A percentile compares a stretch with the other conserved stretches of the same genome.
Evolutionary conservation across 257 asterid species (phyloP).

Genomic region (Avicennia marina): DNA sequence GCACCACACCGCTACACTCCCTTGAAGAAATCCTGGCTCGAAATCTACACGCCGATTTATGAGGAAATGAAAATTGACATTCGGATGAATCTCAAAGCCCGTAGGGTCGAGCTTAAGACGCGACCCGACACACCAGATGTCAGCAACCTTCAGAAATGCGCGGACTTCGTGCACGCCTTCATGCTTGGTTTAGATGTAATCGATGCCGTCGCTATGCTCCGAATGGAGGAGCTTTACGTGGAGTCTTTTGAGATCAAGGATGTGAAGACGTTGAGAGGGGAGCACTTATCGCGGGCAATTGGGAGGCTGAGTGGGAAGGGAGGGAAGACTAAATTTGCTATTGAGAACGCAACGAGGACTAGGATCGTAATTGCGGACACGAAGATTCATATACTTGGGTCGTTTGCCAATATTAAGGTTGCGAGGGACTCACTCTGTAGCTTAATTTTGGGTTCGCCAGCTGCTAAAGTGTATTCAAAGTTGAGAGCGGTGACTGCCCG

Average conservation of each 20-base stretch:
- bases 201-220: slow-evolving; percentile 68
- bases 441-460: slow-evolving; percentile 87
- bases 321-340: slow-evolving; percentile 77
- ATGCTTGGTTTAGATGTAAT: slow-evolving; percentile 69
- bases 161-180: slow-evolving; percentile 91
- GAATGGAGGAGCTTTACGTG: slow-evolving; percentile 75
- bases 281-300: slow-evolving; percentile 79
- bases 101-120: slow-evolving; percentile 82
- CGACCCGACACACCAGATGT: slow-evolving; percentile 75
- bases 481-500: slow-evolving; percentile 77
- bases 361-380: slow-evolving; percentile 82
- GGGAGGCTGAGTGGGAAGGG: slow-evolving; percentile 90
- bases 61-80: slow-evolving; percentile 76
- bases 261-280: slow-evolving; percentile 79
- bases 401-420: slow-evolving; percentile 70
- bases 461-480: slow-evolving; percentile 84
- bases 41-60: slow-evolving; percentile 67
- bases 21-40: slow-evolving; percentile 69
- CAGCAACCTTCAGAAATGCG: slow-evolving; percentile 75
- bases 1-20: slow-evolving; percentile 83
- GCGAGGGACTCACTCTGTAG: slow-evolving; percentile 87
- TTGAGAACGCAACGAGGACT: slow-evolving; percentile 78
- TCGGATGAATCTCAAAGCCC: slow-evolving; percentile 82
- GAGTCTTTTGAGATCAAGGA: slow-evolving; percentile 91
- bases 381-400: slow-evolving; percentile 77